Percentiles rank a stretch among this genome's conserved stretches.
Evolutionary conservation across 129 eudicot species (phyloP).

Genomic region (Mikania micrantha): DNA sequence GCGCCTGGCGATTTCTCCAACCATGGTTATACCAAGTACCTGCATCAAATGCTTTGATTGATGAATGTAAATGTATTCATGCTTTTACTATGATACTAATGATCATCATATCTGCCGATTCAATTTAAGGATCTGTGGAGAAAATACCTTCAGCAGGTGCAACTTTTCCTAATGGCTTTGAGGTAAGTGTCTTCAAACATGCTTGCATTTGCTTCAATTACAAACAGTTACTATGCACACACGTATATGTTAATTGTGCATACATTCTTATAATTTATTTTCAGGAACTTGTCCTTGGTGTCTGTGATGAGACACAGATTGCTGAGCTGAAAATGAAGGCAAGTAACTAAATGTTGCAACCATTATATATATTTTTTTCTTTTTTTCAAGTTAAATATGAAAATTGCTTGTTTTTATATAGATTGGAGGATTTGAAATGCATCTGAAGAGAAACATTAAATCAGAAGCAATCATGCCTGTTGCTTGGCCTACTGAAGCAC

Average conservation of each 20-base stretch:
- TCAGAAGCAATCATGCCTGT: slow-evolving; percentile 38
- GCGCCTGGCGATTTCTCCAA: no score
- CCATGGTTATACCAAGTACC: no score
- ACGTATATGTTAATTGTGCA: background rate
- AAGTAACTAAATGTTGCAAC: background rate
- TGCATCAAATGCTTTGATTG: background rate
- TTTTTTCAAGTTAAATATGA: background rate
- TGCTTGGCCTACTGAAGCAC: slow-evolving; percentile 41
- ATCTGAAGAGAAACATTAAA: slow-evolving; percentile 77
- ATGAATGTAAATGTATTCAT: background rate
- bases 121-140: slow-evolving; percentile 40
- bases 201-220: background rate
- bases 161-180: slow-evolving; percentile 74
- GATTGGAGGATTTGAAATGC: slow-evolving; percentile 89
- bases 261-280: slow-evolving; percentile 3
- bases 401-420: slow-evolving; percentile 14
- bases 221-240: background rate
- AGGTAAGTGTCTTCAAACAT: slow-evolving; percentile 36
- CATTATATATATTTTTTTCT: background rate
- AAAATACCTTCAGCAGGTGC: slow-evolving; percentile 33
- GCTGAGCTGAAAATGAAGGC: slow-evolving; percentile 88
- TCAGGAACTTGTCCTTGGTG: slow-evolving; percentile 68
- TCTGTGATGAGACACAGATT: slow-evolving; percentile 80
- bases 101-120: background rate
- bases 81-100: background rate